A percentile compares a stretch with the other conserved stretches of the same genome.
phyloP scores from a whole-genome alignment of 2,329 filamentous ascomycete species.

The Colletotrichum lupini region DNA sequence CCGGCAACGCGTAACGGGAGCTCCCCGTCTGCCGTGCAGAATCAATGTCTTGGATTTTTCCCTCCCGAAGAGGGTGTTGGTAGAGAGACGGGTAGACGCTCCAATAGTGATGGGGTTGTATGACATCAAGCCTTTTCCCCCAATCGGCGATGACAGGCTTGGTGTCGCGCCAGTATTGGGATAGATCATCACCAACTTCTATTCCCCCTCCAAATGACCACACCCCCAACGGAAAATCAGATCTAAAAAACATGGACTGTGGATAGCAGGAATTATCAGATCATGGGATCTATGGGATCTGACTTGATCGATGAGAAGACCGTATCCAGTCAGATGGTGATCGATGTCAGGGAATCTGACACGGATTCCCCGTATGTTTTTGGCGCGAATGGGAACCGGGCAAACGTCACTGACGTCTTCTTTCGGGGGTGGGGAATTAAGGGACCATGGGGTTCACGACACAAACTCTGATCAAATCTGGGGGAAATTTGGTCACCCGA shows the following conservation, averaged over 20 bases:
- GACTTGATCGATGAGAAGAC: neutral
- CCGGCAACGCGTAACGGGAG: conserved; percentile 15
- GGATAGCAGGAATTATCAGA: neutral
- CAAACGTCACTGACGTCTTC: conserved; percentile 23
- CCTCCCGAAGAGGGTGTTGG: neutral
- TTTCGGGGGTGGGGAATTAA: conserved; percentile 17
- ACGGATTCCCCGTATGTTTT: neutral
- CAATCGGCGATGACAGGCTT: conserved; percentile 23
- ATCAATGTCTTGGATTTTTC: conserved; percentile 1
- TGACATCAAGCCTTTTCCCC: conserved; percentile 29
- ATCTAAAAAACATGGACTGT: neutral
- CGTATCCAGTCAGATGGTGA: neutral
- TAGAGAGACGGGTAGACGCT: conserved; percentile 8
- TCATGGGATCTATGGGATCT: neutral
- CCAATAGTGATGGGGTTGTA: conserved; percentile 17
- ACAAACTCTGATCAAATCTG: conserved; percentile 21
- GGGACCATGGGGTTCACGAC: conserved; percentile 20
- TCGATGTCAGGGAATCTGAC: neutral
- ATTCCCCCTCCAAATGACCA: neutral
- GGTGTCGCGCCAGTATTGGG: neutral
- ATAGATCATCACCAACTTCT: neutral
- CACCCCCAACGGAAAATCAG: neutral
- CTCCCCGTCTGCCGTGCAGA: neutral
- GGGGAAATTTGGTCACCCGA: neutral
- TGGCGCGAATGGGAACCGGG: neutral